Conservation (phyloP, 192 early-diverging fungal genomes). For the Gonapodya prolifera region DNA sequence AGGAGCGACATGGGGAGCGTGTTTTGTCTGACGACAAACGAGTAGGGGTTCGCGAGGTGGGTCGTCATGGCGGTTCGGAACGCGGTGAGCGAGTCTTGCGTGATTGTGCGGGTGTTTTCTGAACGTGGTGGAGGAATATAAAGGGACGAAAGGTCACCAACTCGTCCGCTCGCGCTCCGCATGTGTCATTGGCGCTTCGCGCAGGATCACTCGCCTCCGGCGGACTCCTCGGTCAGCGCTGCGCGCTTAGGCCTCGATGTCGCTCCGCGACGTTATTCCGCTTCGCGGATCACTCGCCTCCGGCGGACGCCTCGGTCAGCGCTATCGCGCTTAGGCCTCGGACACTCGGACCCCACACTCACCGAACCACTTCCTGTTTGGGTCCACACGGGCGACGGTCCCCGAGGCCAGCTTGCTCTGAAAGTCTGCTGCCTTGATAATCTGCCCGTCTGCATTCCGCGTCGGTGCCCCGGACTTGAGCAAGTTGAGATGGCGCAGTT, state of each 20-base stretch:
- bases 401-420: slow-evolving; percentile 61
- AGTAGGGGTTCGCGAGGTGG: slow-evolving; percentile 89
- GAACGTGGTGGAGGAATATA: neutral
- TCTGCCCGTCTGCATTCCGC: slow-evolving; percentile 73
- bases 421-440: slow-evolving; percentile 82
- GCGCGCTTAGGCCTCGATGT: too few relatives aligned
- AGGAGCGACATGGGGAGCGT: slow-evolving; percentile 93
- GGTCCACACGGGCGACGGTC: slow-evolving; percentile 69
- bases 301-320: too few relatives aligned
- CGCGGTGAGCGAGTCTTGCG: slow-evolving; percentile 79
- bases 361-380: slow-evolving; percentile 96
- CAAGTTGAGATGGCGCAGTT: slow-evolving; percentile 86
- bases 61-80: slow-evolving; percentile 83
- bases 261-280: too few relatives aligned
- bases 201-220: too few relatives aligned
- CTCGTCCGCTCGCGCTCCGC: slow-evolving; percentile 1
- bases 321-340: slow-evolving; percentile 2
- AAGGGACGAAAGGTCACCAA: neutral
- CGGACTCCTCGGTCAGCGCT: too few relatives aligned
- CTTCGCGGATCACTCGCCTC: too few relatives aligned
- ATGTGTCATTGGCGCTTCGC: too few relatives aligned
- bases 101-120: slow-evolving; percentile 93
- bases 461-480: slow-evolving; percentile 75
- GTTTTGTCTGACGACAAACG: slow-evolving; percentile 81
- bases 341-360: slow-evolving; percentile 11